Conservation (phyloP, 805 yeast species). For the Blastobotrys peoriensis region DNA sequence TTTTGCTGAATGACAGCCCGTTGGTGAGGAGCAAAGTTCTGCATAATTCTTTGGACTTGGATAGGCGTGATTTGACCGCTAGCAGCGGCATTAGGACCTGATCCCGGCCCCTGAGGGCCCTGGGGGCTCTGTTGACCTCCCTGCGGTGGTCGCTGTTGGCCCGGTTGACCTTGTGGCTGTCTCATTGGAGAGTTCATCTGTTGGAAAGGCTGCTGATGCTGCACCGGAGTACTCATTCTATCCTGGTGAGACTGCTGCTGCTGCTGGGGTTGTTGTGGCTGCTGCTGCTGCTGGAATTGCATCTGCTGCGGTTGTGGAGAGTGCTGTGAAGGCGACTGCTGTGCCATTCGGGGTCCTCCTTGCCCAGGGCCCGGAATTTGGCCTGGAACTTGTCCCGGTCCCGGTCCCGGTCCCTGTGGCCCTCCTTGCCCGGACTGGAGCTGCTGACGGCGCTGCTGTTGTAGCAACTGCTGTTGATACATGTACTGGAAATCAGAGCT, state of each 20-base stretch:
- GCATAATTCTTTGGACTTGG: slow-evolving; percentile 5
- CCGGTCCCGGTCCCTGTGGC: too few relatives aligned
- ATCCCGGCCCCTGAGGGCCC: too few relatives aligned
- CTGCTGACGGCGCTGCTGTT: slow-evolving; percentile 16
- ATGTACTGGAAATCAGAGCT: slow-evolving; percentile 13
- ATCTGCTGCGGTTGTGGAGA: not conserved
- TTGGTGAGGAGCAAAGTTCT: slow-evolving; percentile 14
- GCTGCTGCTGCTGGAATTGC: slow-evolving; percentile 9
- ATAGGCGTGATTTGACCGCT: slow-evolving; percentile 6
- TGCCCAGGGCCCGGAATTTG: too few relatives aligned
- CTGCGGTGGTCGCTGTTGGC: slow-evolving; percentile 30
- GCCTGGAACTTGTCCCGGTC: too few relatives aligned
- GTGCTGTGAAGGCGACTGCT: not conserved
- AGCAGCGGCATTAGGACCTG: too few relatives aligned
- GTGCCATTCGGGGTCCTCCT: too few relatives aligned
- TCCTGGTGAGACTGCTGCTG: not conserved
- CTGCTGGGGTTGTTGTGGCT: slow-evolving; percentile 9
- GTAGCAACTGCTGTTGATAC: slow-evolving; percentile 17
- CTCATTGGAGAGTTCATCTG: slow-evolving; percentile 17
- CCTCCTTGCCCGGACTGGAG: slow-evolving; percentile 13
- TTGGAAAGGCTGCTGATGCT: slow-evolving; percentile 14
- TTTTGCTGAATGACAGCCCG: slow-evolving; percentile 18
- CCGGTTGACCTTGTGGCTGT: slow-evolving; percentile 21
- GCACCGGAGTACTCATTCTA: not conserved
- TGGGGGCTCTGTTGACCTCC: slow-evolving; percentile 20